phyloP scores from a whole-genome alignment of 2,329 filamentous ascomycete genomes.

The Colletotrichum karsti region DNA sequence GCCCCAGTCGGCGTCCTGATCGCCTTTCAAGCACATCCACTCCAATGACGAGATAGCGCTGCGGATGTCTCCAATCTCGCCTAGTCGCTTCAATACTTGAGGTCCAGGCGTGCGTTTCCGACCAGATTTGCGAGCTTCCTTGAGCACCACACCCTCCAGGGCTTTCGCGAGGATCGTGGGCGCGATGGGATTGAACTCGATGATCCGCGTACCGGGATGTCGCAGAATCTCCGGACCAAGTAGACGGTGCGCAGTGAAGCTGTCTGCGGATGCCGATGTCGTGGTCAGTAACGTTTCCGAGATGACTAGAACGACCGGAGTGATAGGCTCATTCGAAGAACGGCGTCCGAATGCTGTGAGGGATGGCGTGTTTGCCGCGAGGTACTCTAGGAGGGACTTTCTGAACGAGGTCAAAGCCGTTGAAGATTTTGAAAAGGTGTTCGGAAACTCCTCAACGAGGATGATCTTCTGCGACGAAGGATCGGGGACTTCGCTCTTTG shows the following conservation, averaged over 20 bases:
- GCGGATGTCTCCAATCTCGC: slow-evolving; percentile 89
- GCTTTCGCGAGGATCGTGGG: slow-evolving; percentile 87
- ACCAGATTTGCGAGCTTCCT: slow-evolving; percentile 83
- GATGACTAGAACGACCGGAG: slow-evolving; percentile 87
- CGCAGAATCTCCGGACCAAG: slow-evolving; percentile 86
- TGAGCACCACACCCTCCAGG: slow-evolving; percentile 81
- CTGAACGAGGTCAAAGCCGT: slow-evolving; percentile 76
- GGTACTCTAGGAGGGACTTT: slow-evolving; percentile 76
- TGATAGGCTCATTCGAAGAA: slow-evolving; percentile 55
- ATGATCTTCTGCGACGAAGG: slow-evolving; percentile 63
- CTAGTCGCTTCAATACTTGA: slow-evolving; percentile 78
- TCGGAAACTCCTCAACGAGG: slow-evolving; percentile 84
- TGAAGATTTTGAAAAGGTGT: slow-evolving; percentile 74
- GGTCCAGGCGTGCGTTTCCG: slow-evolving; percentile 80
- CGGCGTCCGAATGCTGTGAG: slow-evolving; percentile 55
- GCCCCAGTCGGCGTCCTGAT: slow-evolving; percentile 78
- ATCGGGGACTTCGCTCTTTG: slow-evolving; percentile 27
- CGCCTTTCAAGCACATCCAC: slow-evolving; percentile 87
- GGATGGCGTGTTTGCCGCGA: slow-evolving; percentile 72
- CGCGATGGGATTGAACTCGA: slow-evolving; percentile 94
- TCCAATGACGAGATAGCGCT: slow-evolving; percentile 93
- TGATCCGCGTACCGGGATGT: slow-evolving; percentile 79
- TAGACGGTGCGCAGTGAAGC: slow-evolving; percentile 89
- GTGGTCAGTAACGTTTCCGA: slow-evolving; percentile 91
- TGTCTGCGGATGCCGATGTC: slow-evolving; percentile 85